A percentile compares a stretch with the other conserved stretches of the same genome.
These are phyloP conservation scores for Oryza longistaminata DNA, from an alignment of 176 grass and related monocot genomes.

Conservation along the genomic window DNA sequence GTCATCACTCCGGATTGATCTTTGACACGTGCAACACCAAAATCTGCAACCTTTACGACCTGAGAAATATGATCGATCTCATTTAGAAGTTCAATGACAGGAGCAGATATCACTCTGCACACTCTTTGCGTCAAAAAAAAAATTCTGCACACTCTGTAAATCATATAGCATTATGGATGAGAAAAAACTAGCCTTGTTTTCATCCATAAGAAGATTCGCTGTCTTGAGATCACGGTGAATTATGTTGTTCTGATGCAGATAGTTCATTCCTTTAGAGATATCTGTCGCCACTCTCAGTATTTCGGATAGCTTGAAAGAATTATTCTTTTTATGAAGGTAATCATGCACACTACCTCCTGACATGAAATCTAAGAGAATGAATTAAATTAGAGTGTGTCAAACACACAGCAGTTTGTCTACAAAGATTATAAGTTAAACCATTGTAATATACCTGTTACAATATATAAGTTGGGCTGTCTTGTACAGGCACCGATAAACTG, in stretches of 20 bases:
- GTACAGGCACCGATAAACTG: constrained; percentile 91
- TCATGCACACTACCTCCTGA: constrained; percentile 72
- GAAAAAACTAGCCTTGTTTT: constrained; percentile 64
- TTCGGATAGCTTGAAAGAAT: constrained; percentile 65
- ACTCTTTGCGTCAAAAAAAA: too few relatives aligned
- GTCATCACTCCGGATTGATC: constrained; percentile 87
- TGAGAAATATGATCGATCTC: constrained; percentile 1
- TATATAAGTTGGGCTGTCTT: constrained; percentile 67
- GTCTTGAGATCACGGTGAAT: constrained; percentile 88
- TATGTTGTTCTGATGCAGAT: constrained; percentile 83
- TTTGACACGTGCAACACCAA: constrained; percentile 93
- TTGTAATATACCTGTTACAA: constrained; percentile 64
- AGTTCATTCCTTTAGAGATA: constrained; percentile 84
- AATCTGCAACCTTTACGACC: constrained; percentile 94
- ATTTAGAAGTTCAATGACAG: not conserved
- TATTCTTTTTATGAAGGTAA: constrained; percentile 69
- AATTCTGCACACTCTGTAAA: not conserved
- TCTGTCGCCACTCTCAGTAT: constrained; percentile 63
- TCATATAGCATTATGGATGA: not conserved
- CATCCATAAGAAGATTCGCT: constrained; percentile 92
- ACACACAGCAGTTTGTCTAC: constrained; percentile 6
- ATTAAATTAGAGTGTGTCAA: constrained; percentile 3
- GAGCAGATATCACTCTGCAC: not conserved
- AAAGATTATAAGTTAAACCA: not conserved
- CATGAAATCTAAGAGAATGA: constrained; percentile 69